Conservation (phyloP, 1,284 basidiomycete genomes). For the Mixia osmundae region DNA sequence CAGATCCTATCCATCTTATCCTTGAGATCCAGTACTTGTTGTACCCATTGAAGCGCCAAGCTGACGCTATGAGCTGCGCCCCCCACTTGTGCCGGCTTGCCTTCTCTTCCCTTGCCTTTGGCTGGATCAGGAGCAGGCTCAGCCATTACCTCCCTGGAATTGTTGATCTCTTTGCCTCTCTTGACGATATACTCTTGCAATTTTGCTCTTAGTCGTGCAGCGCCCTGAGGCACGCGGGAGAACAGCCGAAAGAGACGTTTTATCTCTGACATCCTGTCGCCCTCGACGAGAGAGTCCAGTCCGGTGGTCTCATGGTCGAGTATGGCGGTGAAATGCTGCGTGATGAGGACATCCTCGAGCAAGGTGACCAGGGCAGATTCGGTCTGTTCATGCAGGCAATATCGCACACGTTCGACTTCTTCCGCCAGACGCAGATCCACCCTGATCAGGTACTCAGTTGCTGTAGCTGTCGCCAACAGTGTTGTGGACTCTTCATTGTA, state of each 20-base stretch:
- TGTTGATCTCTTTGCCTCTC: conserved; percentile 62
- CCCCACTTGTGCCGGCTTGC: conserved; percentile 28
- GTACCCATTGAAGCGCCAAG: conserved; percentile 73
- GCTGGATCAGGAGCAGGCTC: conserved; percentile 11
- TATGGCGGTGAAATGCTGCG: conserved; percentile 47
- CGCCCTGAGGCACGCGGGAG: conserved; percentile 38
- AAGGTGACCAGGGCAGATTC: conserved; percentile 44
- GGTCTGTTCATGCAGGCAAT: conserved; percentile 65
- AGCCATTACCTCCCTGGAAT: conserved; percentile 19
- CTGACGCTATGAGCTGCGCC: conserved; percentile 18
- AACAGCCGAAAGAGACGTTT: conserved; percentile 60
- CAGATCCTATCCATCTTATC: conserved; percentile 68
- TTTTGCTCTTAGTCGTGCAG: conserved; percentile 38
- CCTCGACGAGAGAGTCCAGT: conserved; percentile 65
- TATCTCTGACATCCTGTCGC: conserved; percentile 52
- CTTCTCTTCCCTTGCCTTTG: conserved; percentile 29
- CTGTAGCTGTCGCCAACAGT: conserved; percentile 49
- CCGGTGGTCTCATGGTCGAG: conserved; percentile 67
- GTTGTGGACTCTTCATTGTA: conserved; percentile 53
- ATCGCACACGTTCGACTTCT: conserved; percentile 65
- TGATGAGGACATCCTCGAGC: conserved; percentile 52
- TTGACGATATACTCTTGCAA: conserved; percentile 51
- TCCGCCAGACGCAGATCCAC: conserved; percentile 64
- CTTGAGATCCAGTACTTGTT: conserved; percentile 73
- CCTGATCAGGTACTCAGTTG: conserved; percentile 53